Base-by-base conservation (phyloP, 768 basidiomycete genomes). In the Tulasnella sp. region DNA sequence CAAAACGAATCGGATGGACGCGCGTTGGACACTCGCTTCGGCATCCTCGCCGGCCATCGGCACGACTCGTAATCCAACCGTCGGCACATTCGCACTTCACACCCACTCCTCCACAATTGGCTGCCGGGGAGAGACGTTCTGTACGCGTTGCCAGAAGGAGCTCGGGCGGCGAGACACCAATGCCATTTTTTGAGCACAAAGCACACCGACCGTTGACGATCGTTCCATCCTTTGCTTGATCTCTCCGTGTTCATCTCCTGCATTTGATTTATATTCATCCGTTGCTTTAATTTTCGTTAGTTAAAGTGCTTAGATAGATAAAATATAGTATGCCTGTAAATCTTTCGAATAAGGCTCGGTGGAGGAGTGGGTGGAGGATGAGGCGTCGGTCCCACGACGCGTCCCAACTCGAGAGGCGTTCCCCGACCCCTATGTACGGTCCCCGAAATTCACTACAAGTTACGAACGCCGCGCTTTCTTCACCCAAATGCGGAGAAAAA, bases 111-210 rank as follows among this genome's bases (percentile, higher is more conserved):
- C 58, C 50, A 28, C 75, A n/a, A 58, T n/a, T 50, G 20, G 44
- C 58, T 75, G 78, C 78, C 12, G 78, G 74, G 41, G 46, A 79
- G 41, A n/a, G 78, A 41, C 24, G 41, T 41, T 79, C 78, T 41
- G 24, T 73, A 28, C 78, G 78, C 31, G 31, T 79, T 14, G 78
- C 72, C 31, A n/a, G 78, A 41, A 44, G 78, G 42, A 79, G 78
- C 72, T 79, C 78, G 11, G 78, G 78, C 14, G 78, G 78, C 6
- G 78, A 79, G 11, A 79, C 78, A 4, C 37, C 50, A 31, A 41
- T 79, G 64, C 78, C 78, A 18, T n/a, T 78, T 18, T 78, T 58
- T 31, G 77, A 78, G n/a, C 24, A 77, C 12, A 77, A 40, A 41
- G 31, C n/a, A 78, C 77, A 5, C 77, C 77, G 8, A 78, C 77